Conservation (phyloP, 139 green algal genomes). For the Chlamydomonas eustigma region DNA sequence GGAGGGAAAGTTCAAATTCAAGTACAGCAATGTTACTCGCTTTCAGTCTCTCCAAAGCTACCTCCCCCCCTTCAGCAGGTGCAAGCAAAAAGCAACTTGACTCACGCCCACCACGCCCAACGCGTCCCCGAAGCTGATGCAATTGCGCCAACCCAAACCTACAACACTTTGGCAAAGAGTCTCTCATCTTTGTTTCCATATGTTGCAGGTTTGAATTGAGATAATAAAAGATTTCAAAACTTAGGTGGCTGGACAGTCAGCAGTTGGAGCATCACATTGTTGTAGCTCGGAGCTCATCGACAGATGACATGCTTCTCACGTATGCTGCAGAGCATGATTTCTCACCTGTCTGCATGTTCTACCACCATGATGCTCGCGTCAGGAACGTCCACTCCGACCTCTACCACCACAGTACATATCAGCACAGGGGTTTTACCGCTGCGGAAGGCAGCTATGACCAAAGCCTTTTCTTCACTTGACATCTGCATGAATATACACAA, state of each 20-base stretch:
- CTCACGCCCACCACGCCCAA: conserved; percentile 51
- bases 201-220: too few relatives aligned
- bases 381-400: conserved; percentile 87
- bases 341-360: conserved; percentile 81
- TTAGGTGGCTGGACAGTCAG: too few relatives aligned
- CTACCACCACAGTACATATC: conserved; percentile 83
- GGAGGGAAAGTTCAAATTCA: too few relatives aligned
- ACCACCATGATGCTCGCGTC: conserved; percentile 88
- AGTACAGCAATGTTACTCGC: too few relatives aligned
- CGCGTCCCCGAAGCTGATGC: conserved; percentile 88
- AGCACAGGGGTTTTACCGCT: conserved; percentile 64
- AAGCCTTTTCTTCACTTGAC: conserved; percentile 66
- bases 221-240: too few relatives aligned
- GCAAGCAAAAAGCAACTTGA: conserved; percentile 34
- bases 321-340: too few relatives aligned
- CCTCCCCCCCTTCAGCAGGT: neutral
- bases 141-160: conserved; percentile 90
- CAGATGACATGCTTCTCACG: too few relatives aligned
- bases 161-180: too few relatives aligned
- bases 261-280: too few relatives aligned
- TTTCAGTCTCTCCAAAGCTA: neutral
- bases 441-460: conserved; percentile 66
- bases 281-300: too few relatives aligned
- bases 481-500: too few relatives aligned
- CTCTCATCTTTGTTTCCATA: too few relatives aligned